Percentiles rank a stretch among this genome's conserved stretches.
These are phyloP conservation scores for Asparagopsis taxiformis DNA, from an alignment of 31 red algal species.

Conservation along the genomic window DNA sequence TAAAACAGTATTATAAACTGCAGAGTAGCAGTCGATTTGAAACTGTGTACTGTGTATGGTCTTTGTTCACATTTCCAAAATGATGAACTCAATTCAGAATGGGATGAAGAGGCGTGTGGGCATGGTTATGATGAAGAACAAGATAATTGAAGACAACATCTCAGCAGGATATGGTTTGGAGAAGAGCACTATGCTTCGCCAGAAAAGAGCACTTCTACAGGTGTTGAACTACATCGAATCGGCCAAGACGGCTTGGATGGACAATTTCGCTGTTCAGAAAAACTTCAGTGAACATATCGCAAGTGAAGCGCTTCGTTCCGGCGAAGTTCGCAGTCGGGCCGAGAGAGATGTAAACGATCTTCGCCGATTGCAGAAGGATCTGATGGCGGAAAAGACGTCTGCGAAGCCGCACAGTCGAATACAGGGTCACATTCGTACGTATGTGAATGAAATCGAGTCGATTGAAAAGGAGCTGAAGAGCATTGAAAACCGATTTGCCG, in stretches of 20 bases:
- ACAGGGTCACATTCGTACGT: background rate
- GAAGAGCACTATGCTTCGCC: background rate
- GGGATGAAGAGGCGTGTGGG: constrained; percentile 4
- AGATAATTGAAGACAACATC: background rate
- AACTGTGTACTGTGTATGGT: background rate
- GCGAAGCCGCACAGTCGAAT: background rate
- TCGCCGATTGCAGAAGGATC: background rate
- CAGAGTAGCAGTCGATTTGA: too few relatives aligned
- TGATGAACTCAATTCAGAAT: constrained; percentile 1
- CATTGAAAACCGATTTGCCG: background rate
- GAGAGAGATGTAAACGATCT: background rate
- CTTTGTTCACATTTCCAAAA: background rate
- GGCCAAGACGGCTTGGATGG: background rate
- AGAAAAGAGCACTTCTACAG: constrained; percentile 1
- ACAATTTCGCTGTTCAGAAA: background rate
- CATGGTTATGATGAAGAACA: background rate
- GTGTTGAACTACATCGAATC: background rate
- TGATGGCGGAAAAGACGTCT: background rate
- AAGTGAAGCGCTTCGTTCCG: constrained; percentile 1
- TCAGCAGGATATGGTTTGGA: background rate
- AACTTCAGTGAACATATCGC: background rate
- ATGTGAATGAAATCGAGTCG: constrained; percentile 1
- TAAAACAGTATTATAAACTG: too few relatives aligned
- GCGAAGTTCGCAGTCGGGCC: background rate
- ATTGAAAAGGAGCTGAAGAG: constrained; percentile 11